Conservation (phyloP, 2,329 filamentous ascomycete species). For the Botrytis fabae region DNA sequence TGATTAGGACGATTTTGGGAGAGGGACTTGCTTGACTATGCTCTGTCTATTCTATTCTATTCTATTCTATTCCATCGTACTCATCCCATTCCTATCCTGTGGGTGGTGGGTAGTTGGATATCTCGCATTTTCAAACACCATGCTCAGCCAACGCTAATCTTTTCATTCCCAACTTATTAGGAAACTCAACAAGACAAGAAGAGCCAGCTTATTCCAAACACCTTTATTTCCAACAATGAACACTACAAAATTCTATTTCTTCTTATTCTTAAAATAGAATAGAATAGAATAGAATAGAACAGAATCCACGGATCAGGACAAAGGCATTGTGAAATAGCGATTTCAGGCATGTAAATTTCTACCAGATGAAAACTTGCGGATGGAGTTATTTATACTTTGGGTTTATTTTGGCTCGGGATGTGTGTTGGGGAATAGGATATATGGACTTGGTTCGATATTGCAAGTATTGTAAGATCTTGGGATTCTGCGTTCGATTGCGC, state of each 20-base stretch:
- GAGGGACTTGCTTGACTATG: not conserved
- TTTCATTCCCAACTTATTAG: too few species aligned
- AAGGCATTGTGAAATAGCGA: not conserved
- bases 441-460: not conserved
- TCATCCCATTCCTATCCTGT: not conserved
- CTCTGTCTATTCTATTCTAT: not conserved
- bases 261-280: too few species aligned
- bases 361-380: not conserved
- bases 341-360: not conserved
- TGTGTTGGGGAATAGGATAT: not conserved
- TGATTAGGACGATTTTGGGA: fast-evolving
- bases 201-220: too few species aligned
- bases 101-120: too few species aligned
- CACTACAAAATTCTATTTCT: too few species aligned
- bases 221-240: too few species aligned
- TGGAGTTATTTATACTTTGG: not conserved
- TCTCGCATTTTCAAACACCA: too few species aligned
- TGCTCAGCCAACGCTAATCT: too few species aligned
- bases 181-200: too few species aligned
- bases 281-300: too few species aligned
- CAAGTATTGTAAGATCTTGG: too few species aligned
- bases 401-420: not conserved
- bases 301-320: not conserved
- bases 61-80: not conserved
- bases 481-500: too few species aligned